Conservation (phyloP, 1,139 yeast species). For the Wickerhamiella infanticola region DNA sequence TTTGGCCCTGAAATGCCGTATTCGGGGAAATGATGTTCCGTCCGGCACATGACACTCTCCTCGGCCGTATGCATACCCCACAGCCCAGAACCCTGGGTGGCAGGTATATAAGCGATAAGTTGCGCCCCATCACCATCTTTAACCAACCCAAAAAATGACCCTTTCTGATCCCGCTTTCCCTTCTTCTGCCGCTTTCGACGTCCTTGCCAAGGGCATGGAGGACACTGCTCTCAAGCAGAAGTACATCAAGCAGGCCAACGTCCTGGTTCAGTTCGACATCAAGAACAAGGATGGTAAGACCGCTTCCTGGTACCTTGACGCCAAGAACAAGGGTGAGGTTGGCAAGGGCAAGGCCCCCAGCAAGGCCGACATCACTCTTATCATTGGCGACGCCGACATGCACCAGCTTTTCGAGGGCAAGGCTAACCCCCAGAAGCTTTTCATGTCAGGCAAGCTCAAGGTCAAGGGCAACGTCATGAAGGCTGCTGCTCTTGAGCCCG, state of each 20-base stretch:
- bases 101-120: slow-evolving; percentile 3
- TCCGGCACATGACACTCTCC: background rate
- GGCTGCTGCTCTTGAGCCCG: slow-evolving; percentile 63
- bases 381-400: slow-evolving; percentile 43
- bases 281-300: slow-evolving; percentile 52
- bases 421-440: slow-evolving; percentile 72
- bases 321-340: slow-evolving; percentile 47
- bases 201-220: slow-evolving; percentile 20
- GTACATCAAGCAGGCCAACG: slow-evolving; percentile 36
- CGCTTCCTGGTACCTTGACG: slow-evolving; percentile 56
- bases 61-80: background rate
- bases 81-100: background rate
- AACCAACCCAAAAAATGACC: slow-evolving; percentile 9
- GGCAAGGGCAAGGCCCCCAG: slow-evolving; percentile 33
- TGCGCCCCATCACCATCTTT: background rate
- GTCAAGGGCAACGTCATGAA: slow-evolving; percentile 84
- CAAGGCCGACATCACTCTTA: slow-evolving; percentile 52
- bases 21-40: background rate
- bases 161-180: slow-evolving; percentile 24
- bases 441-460: slow-evolving; percentile 72
- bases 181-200: slow-evolving; percentile 27
- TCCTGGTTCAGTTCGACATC: slow-evolving; percentile 51
- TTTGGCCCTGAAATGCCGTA: background rate
- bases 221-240: slow-evolving; percentile 21
- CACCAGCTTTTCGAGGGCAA: slow-evolving; percentile 59